Evolutionary conservation across 1,139 yeast genomes (phyloP).

Genomic region (Blastobotrys malaysiensis): DNA sequence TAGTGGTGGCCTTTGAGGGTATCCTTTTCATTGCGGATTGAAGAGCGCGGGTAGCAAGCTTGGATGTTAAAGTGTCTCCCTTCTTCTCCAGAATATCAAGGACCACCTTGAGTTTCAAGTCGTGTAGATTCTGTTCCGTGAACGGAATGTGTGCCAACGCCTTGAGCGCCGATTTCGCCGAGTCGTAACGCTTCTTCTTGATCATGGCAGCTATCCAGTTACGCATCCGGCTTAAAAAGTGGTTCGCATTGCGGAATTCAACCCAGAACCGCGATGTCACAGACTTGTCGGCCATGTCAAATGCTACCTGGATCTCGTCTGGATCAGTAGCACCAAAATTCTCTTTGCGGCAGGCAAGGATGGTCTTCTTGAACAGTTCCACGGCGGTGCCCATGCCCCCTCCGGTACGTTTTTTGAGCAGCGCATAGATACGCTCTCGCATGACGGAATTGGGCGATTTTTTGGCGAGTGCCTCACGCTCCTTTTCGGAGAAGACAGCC

Average conservation of each 20-base stretch:
- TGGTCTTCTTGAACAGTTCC: conserved; percentile 10
- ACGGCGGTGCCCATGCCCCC: not conserved
- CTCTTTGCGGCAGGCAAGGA: conserved; percentile 16
- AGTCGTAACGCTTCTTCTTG: conserved; percentile 17
- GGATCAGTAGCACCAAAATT: conserved; percentile 19
- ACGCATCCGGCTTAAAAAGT: conserved; percentile 26
- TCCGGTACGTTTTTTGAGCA: not conserved
- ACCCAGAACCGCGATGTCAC: conserved; percentile 26
- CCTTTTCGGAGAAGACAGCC: not conserved
- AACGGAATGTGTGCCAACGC: conserved; percentile 22
- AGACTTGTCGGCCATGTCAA: conserved; percentile 19
- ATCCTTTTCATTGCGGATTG: not conserved
- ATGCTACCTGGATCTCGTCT: conserved; percentile 25
- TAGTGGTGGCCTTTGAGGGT: not conserved
- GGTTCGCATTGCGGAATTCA: conserved; percentile 14
- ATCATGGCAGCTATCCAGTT: conserved; percentile 27
- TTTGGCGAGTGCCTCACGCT: not conserved
- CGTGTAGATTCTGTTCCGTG: conserved; percentile 20
- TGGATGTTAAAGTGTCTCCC: conserved; percentile 11
- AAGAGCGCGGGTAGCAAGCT: not conserved
- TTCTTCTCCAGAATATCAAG: conserved; percentile 18
- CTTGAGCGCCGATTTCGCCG: conserved; percentile 16
- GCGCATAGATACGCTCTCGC: not conserved
- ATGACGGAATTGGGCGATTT: not conserved
- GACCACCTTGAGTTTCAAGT: conserved; percentile 22